Base-by-base conservation (phyloP, 257 asterid genomes). In the Thymus quinquecostatus region DNA sequence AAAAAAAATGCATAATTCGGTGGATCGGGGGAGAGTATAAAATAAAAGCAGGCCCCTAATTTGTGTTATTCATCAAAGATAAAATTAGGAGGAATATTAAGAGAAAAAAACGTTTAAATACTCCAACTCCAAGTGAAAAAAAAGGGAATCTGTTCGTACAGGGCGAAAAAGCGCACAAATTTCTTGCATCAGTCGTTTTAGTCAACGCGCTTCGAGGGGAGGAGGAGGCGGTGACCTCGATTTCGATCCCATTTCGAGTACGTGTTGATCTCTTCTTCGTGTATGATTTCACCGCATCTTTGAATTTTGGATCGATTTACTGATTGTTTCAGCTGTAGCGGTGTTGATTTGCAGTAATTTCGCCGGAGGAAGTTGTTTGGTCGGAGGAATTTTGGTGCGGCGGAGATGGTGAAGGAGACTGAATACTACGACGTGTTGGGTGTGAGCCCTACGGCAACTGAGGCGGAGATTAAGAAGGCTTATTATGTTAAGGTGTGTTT, bases 371-470 rank as follows among this genome's bases (percentile, higher is more conserved):
- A 50, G 12, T 27, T 67, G 66, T 51, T 29, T 8, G 70, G 55
- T 54, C 51, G 14, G 76, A 69, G 27, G 47, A 40, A 29, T 43
- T 50, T 50, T 78, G 54, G 77, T 72, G 79, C 3, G 34, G 51
- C 72, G 8, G 32, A 74, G 80, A 89, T 86, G 93, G 96, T 86
- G 87, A 89, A 86, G 89, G 96, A 89, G 73, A 85, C 87, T 21
- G 96, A 85, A 45, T 89, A 85, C 72, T 89, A 89, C 71, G 96
- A 89, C 71, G 89, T 86, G 78, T 72, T 89, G 78, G 96, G 96
- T 47, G 96, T 89, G 66, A 83, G 78, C 83, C 91, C 91, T 12
- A 83, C 86, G 48, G 96, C 93, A 10, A 80, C 89, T 0, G 89
- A 87, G 79, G 62, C 87, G 60, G 91, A 89, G 75, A 89, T 89